Evolutionary conservation across 805 yeast genomes (phyloP).

Genomic region (Wilhelminamyces savonicus): DNA sequence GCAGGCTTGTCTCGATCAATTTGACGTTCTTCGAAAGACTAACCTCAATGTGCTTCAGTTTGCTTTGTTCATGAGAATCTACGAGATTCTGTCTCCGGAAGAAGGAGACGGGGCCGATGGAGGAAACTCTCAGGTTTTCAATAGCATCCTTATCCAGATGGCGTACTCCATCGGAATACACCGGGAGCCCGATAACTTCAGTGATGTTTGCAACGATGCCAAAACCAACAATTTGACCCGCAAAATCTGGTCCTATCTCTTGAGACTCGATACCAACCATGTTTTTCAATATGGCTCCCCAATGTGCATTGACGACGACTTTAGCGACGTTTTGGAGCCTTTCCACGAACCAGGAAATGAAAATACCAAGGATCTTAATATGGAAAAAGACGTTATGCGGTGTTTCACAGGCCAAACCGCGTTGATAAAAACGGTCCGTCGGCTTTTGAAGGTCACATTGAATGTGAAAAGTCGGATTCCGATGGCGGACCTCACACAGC

Average conservation of each 20-base stretch:
- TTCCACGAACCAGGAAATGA: slow-evolving; percentile 27
- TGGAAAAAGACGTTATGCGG: slow-evolving; percentile 34
- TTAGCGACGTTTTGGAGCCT: slow-evolving; percentile 25
- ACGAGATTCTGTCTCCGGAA: slow-evolving; percentile 42
- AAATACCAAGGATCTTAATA: slow-evolving; percentile 24
- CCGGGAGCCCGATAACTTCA: slow-evolving; percentile 9
- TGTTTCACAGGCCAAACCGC: too few relatives aligned
- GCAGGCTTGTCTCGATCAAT: slow-evolving; percentile 29
- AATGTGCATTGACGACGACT: slow-evolving; percentile 22
- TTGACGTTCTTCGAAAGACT: slow-evolving; percentile 13
- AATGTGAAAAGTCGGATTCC: slow-evolving; percentile 33
- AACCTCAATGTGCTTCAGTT: slow-evolving; percentile 7
- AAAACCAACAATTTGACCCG: slow-evolving; percentile 4
- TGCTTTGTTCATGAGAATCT: slow-evolving; percentile 5
- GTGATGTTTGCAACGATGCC: slow-evolving; percentile 1
- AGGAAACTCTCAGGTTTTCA: slow-evolving; percentile 47
- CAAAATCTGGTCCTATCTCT: slow-evolving; percentile 16
- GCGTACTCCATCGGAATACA: slow-evolving; percentile 16
- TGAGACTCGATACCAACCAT: slow-evolving; percentile 30
- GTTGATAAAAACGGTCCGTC: too few relatives aligned
- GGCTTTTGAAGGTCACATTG: slow-evolving; percentile 32
- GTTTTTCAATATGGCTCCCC: slow-evolving; percentile 28
- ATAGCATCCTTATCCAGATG: slow-evolving; percentile 27
- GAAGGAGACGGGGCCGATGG: slow-evolving; percentile 56
- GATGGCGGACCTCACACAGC: slow-evolving; percentile 28